Conservation (phyloP, 805 yeast genomes). For the Pichia nakasei region DNA sequence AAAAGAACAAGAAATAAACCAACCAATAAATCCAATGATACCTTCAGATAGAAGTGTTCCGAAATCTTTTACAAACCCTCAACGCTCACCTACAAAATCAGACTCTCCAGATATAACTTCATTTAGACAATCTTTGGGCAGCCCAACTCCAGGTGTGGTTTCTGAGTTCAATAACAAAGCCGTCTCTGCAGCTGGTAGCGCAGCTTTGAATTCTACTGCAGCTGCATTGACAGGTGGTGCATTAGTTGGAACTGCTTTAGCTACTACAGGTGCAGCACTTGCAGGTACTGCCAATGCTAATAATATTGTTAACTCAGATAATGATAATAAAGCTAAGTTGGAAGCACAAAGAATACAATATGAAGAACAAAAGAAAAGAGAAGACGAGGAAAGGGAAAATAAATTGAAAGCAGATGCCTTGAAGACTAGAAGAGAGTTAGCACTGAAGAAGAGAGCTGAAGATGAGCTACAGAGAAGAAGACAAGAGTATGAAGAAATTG, state of each 20-base stretch:
- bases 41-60: background rate
- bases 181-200: background rate
- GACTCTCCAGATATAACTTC: background rate
- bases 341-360: background rate
- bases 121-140: conserved; percentile 1
- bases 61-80: conserved; percentile 4
- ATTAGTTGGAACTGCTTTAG: conserved; percentile 3
- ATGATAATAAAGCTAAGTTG: conserved; percentile 5
- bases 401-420: background rate
- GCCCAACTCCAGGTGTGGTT: background rate
- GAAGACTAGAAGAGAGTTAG: conserved; percentile 2
- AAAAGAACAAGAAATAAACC: no score
- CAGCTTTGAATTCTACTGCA: background rate
- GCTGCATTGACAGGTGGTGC: background rate
- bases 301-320: background rate
- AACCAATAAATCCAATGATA: background rate
- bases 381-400: conserved; percentile 1
- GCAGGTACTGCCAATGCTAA: conserved; percentile 1
- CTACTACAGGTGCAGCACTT: conserved; percentile 1
- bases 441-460: background rate
- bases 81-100: conserved; percentile 6
- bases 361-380: conserved; percentile 4
- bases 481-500: background rate
- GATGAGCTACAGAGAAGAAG: conserved; percentile 1
- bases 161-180: background rate